Evolutionary conservation across 768 basidiomycete genomes (phyloP), one percentile per base, ranked within the genome.

Genomic region (Calvatia gigantea): DNA sequence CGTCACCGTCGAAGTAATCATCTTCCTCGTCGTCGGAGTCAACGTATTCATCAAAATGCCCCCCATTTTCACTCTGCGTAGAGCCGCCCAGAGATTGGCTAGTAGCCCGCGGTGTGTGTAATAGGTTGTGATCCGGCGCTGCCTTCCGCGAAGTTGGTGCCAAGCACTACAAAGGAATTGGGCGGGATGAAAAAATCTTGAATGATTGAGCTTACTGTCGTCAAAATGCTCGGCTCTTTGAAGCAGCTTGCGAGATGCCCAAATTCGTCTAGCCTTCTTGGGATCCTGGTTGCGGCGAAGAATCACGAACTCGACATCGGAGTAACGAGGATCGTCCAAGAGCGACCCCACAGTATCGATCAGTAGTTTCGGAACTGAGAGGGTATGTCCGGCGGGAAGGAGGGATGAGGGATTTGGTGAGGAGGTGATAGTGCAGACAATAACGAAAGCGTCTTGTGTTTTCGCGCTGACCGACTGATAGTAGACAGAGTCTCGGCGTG

Each of bases 271-370:
- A 14, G 71, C 70, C 25, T 73, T 67, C 21, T 68, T 67, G 31
- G 75, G 64, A 29, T 71, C 71, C 39, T 73, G 70, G 2, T 66
- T 64, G 42, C 70, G 67, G 46, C 67, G 63, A 0, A 88, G 87
- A 28, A 94, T 71, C 17, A 92, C 72, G 60, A 94, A 94, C 65
- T 87, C 85, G 15, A 94, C 82, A 62, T 94, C 91, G 5, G 91
- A 91, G 62, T 93, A 94, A 11, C 80, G 65, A n/a, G 87, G 87
- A 62, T 94, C 88, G 61, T 94, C 86, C 8, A 94, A 73, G 23
- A 94, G 70, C 29, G 76, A 70, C 4, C 91, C 92, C n/a, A 93
- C 75, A 12, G 84, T 83, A 60, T 85, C 81, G 37, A 94, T 65
- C 14, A 89, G 77, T 51, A 75, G 75, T 62, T 78, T 85, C 0